A percentile compares a stretch with the other conserved stretches of the same genome.
These are phyloP conservation scores for Flaveria bidentis DNA, from an alignment of 129 eudicot genomes.

Conservation along the genomic window DNA sequence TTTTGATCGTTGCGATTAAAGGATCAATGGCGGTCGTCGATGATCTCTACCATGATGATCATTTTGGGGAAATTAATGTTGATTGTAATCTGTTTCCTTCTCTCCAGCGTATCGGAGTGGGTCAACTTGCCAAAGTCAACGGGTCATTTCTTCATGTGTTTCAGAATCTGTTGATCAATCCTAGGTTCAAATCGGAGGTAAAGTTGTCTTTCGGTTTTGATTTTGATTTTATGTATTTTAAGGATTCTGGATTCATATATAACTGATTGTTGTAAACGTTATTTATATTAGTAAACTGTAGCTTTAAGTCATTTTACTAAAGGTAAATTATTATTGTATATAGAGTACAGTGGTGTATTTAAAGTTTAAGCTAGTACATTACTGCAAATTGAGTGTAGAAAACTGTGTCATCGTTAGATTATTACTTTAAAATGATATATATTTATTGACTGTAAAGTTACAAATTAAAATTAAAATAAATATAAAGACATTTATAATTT, in stretches of 20 bases:
- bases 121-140: constrained; percentile 36
- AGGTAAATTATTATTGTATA: too few species aligned
- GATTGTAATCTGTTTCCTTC: constrained; percentile 20
- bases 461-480: background rate
- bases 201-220: constrained; percentile 18
- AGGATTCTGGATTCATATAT: too few species aligned
- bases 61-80: constrained; percentile 23
- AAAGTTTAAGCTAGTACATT: too few species aligned
- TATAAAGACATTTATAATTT: background rate
- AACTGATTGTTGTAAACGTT: too few species aligned
- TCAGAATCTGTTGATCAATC: background rate
- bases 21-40: constrained; percentile 18
- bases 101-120: constrained; percentile 32
- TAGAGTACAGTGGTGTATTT: too few species aligned
- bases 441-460: background rate
- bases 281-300: too few species aligned
- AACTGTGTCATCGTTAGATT: too few species aligned
- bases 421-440: too few species aligned
- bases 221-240: background rate
- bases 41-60: constrained; percentile 10
- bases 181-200: constrained; percentile 28
- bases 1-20: constrained; percentile 17
- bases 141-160: constrained; percentile 1
- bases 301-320: too few species aligned
- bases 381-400: too few species aligned